Conservation (phyloP, 495 filamentous ascomycete genomes). For the Annulohypoxylon bovei region DNA sequence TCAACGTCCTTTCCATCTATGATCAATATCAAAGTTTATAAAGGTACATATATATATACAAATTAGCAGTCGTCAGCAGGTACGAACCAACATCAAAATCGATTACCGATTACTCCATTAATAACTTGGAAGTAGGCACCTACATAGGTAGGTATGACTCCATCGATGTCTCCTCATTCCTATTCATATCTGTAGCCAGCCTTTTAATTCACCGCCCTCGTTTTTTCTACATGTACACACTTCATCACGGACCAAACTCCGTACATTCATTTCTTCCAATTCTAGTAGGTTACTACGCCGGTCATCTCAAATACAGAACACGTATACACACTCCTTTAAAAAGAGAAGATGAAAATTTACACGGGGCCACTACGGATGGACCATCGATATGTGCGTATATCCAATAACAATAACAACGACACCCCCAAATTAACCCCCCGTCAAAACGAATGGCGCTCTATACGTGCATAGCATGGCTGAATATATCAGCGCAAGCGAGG, state of each 20-base stretch:
- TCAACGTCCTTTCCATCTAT: neutral
- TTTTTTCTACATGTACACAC: neutral
- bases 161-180: neutral
- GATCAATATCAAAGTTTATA: neutral
- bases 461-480: constrained; percentile 37
- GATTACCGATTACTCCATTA: neutral
- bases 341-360: neutral
- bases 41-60: constrained; percentile 3
- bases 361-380: constrained; percentile 33
- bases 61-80: neutral
- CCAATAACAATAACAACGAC: constrained; percentile 31
- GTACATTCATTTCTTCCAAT: constrained; percentile 33
- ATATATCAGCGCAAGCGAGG: constrained; percentile 27
- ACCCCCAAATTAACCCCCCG: constrained; percentile 32
- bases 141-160: neutral
- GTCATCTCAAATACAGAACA: constrained; percentile 19
- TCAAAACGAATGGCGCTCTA: constrained; percentile 21
- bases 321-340: constrained; percentile 22
- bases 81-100: constrained; percentile 2
- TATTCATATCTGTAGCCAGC: neutral
- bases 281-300: constrained; percentile 35
- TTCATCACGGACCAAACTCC: constrained; percentile 27
- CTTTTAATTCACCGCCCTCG: neutral
- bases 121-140: neutral
- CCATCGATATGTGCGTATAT: constrained; percentile 33